These are phyloP conservation scores for Blastocrithidia nonstop DNA, from an alignment of 208 protist species.

Conservation along the genomic window DNA sequence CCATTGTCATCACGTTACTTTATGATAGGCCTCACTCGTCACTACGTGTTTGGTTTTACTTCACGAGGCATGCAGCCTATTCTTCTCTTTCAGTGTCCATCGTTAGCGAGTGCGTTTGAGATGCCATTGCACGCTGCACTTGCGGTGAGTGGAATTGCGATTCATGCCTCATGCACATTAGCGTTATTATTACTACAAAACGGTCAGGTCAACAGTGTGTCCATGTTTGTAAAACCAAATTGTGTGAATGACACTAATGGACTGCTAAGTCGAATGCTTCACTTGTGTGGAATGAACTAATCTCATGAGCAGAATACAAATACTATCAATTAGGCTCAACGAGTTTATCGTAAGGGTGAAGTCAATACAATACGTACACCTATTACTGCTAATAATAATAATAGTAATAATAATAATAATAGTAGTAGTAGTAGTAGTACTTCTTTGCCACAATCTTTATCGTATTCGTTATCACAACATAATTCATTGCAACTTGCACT, in stretches of 20 bases:
- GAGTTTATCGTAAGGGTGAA: too few relatives aligned
- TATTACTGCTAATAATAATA: too few relatives aligned
- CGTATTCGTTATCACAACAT: too few relatives aligned
- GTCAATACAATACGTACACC: too few relatives aligned
- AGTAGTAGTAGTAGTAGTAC: too few relatives aligned
- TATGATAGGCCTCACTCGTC: slow-evolving; percentile 27
- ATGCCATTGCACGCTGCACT: slow-evolving; percentile 12
- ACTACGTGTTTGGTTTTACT: slow-evolving; percentile 23
- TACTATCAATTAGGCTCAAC: slow-evolving; percentile 29
- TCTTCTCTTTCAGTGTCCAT: slow-evolving; percentile 28
- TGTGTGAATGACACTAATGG: slow-evolving; percentile 4
- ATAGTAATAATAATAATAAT: too few relatives aligned
- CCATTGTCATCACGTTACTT: slow-evolving; percentile 1
- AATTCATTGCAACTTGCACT: too few relatives aligned
- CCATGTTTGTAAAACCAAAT: slow-evolving; percentile 26
- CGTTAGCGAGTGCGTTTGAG: slow-evolving; percentile 9
- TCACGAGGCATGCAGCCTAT: slow-evolving; percentile 9
- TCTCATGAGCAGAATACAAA: slow-evolving; percentile 7
- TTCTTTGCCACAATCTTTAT: too few relatives aligned
- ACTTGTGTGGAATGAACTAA: neutral
- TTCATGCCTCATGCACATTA: slow-evolving; percentile 41
- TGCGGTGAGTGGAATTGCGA: slow-evolving; percentile 23
- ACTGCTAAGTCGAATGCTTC: slow-evolving; percentile 9
- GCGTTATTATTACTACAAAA: slow-evolving; percentile 23
- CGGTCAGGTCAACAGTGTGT: slow-evolving; percentile 10